Percentiles rank a stretch among this genome's conserved stretches.
Conservation (phyloP, 1,284 basidiomycete species). For the Veloboletus limbatus region DNA sequence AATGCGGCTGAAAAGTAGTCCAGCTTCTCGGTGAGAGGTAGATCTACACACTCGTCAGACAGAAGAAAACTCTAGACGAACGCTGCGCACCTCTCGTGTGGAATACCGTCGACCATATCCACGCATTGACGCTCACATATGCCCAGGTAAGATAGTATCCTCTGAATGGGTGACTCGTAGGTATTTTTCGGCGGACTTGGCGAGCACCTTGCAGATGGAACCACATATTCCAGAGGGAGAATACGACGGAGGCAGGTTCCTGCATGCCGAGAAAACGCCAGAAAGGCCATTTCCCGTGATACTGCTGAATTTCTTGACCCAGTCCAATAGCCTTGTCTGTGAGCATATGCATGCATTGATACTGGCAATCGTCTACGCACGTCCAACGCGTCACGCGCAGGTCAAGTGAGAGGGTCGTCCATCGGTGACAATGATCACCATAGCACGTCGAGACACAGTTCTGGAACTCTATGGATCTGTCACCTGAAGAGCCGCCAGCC, state of each 20-base stretch:
- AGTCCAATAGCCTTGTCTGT: slow-evolving; percentile 58
- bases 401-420: slow-evolving; percentile 40
- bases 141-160: slow-evolving; percentile 70
- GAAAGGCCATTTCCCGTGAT: slow-evolving; percentile 98
- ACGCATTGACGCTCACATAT: slow-evolving; percentile 80
- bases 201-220: slow-evolving; percentile 61
- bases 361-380: slow-evolving; percentile 86
- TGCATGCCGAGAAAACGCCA: slow-evolving; percentile 84
- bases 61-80: background rate
- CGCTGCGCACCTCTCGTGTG: slow-evolving; percentile 77
- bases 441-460: slow-evolving; percentile 50
- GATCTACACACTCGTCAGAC: slow-evolving; percentile 51
- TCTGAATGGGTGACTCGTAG: slow-evolving; percentile 66
- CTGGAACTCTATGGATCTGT: slow-evolving; percentile 53
- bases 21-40: slow-evolving; percentile 80
- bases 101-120: slow-evolving; percentile 92
- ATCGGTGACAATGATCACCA: slow-evolving; percentile 31
- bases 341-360: slow-evolving; percentile 83
- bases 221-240: slow-evolving; percentile 83
- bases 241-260: slow-evolving; percentile 90
- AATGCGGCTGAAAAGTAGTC: slow-evolving; percentile 96
- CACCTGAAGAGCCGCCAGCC: slow-evolving; percentile 50
- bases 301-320: slow-evolving; percentile 63
- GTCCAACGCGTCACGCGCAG: slow-evolving; percentile 68
- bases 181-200: slow-evolving; percentile 49